phyloP scores from a whole-genome alignment of 495 filamentous ascomycete species.

The Aspergillus hancockii region DNA sequence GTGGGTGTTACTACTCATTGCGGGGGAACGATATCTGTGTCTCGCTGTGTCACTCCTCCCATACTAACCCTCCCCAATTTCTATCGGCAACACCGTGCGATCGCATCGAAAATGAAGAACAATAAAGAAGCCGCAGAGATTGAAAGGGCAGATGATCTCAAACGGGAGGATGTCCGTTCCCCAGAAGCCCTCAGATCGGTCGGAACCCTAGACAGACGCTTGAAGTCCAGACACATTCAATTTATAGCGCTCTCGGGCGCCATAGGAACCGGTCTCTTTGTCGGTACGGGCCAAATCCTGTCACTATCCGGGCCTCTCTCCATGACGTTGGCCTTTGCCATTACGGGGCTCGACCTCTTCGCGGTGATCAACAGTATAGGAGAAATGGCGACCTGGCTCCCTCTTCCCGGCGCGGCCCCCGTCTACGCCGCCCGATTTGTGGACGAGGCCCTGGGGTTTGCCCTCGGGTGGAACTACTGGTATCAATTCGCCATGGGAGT shows the following conservation, averaged over 20 bases:
- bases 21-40: no score
- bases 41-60: no score
- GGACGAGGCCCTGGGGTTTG: slow-evolving; percentile 66
- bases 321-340: slow-evolving; percentile 64
- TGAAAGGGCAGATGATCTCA: no score
- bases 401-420: slow-evolving; percentile 68
- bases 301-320: slow-evolving; percentile 61
- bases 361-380: slow-evolving; percentile 47
- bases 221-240: slow-evolving; percentile 63
- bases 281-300: slow-evolving; percentile 65
- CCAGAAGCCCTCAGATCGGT: no score
- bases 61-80: no score
- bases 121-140: no score
- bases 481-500: slow-evolving; percentile 55
- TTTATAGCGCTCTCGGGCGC: slow-evolving; percentile 59
- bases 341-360: slow-evolving; percentile 63
- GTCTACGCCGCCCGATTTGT: slow-evolving; percentile 67
- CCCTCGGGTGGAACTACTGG: slow-evolving; percentile 68
- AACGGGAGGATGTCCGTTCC: no score
- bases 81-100: no score
- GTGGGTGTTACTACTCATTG: no score
- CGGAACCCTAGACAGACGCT: slow-evolving; percentile 42
- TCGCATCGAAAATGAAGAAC: no score
- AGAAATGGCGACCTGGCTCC: slow-evolving; percentile 72
- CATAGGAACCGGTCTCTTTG: slow-evolving; percentile 71